Evolutionary conservation across 345 rosid genomes (phyloP).

Genomic region (Combretum micranthum): DNA sequence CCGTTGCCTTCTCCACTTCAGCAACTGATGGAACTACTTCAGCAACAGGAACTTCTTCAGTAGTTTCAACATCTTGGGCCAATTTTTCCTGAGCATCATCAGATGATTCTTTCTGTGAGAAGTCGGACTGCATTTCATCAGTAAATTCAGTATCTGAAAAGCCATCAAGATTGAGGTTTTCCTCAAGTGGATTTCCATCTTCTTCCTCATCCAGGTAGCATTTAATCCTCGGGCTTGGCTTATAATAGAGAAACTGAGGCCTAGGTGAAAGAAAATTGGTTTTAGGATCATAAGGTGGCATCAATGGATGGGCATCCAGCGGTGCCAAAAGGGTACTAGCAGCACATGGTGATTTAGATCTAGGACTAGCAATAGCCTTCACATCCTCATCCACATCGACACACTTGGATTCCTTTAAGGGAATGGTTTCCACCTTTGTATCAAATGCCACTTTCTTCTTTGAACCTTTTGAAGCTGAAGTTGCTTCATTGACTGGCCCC

Average conservation of each 20-base stretch:
- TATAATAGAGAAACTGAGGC: slow-evolving; percentile 55
- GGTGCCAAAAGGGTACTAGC: slow-evolving; percentile 41
- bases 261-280: slow-evolving; percentile 58
- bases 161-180: slow-evolving; percentile 38
- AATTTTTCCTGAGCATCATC: slow-evolving; percentile 24
- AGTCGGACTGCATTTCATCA: slow-evolving; percentile 42
- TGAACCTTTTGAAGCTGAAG: slow-evolving; percentile 8
- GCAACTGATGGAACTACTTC: slow-evolving; percentile 17
- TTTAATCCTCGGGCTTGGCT: slow-evolving; percentile 55
- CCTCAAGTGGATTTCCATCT: slow-evolving; percentile 41
- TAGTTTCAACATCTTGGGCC: slow-evolving; percentile 21
- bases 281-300: slow-evolving; percentile 54
- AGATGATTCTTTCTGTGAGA: slow-evolving; percentile 27
- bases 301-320: slow-evolving; percentile 47
- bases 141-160: slow-evolving; percentile 41
- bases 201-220: slow-evolving; percentile 24
- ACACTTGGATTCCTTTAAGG: slow-evolving; percentile 5
- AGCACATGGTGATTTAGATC: slow-evolving; percentile 9
- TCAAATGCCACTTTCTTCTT: slow-evolving; percentile 16
- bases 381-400: slow-evolving; percentile 41
- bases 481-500: slow-evolving; percentile 9
- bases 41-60: slow-evolving; percentile 26
- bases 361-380: slow-evolving; percentile 27
- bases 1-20: slow-evolving; percentile 10
- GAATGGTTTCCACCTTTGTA: slow-evolving; percentile 11